Evolutionary conservation across 2,329 filamentous ascomycete genomes (phyloP).

Genomic region (Sordariomycetes sp.): DNA sequence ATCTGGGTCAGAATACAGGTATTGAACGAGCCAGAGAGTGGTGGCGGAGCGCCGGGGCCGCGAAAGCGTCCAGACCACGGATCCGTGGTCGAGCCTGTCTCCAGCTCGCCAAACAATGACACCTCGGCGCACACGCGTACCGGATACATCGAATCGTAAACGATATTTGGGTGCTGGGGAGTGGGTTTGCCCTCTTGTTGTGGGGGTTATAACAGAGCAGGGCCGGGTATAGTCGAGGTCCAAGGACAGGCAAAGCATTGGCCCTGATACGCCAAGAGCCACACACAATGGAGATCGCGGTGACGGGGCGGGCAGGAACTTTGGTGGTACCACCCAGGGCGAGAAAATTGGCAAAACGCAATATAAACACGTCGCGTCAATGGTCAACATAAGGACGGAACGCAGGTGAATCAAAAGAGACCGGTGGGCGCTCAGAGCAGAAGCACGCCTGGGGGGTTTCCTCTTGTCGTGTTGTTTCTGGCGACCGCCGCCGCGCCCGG

Average conservation of each 20-base stretch:
- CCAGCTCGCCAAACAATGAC: neutral
- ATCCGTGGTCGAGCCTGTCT: neutral
- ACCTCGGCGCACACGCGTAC: neutral
- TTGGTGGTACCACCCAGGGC: neutral
- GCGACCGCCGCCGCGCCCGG: neutral
- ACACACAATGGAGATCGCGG: neutral
- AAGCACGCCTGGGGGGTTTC: neutral
- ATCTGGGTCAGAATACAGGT: neutral
- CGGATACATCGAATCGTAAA: neutral
- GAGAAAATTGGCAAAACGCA: neutral
- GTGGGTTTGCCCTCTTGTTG: neutral
- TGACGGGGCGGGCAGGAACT: neutral
- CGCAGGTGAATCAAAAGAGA: neutral
- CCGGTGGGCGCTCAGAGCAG: neutral
- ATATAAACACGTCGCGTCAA: neutral
- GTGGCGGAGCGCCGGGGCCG: neutral
- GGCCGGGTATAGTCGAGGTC: conserved; percentile 11
- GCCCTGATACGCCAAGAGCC: neutral
- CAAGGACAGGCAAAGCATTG: conserved; percentile 4
- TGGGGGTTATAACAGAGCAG: conserved; percentile 10
- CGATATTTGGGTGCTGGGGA: neutral
- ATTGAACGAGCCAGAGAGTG: neutral
- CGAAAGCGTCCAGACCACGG: neutral
- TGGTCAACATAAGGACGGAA: neutral
- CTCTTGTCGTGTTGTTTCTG: neutral